A percentile compares a stretch with the other conserved stretches of the same genome.
Conservation (phyloP, 176 grass and related monocot species). For the Zoysia pacifica region DNA sequence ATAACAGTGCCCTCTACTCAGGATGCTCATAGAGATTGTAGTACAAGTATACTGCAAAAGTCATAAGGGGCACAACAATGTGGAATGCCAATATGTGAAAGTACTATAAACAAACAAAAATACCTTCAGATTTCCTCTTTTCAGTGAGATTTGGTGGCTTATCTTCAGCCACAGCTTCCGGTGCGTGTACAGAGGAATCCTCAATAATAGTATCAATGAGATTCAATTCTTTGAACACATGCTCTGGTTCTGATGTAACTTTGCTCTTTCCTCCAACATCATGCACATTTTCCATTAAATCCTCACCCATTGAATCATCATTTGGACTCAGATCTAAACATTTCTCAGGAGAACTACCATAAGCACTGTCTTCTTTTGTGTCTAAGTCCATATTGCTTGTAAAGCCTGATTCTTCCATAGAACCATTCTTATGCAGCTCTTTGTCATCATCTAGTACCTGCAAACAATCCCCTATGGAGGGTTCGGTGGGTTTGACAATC, state of each 20-base stretch:
- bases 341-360: constrained; percentile 58
- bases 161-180: constrained; percentile 44
- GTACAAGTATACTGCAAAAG: background rate
- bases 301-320: constrained; percentile 76
- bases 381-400: constrained; percentile 40
- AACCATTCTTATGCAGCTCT: constrained; percentile 41
- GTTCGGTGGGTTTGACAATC: constrained; percentile 55
- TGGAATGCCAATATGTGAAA: too few species aligned
- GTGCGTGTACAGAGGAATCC: constrained; percentile 31
- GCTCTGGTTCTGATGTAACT: constrained; percentile 10
- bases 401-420: constrained; percentile 53
- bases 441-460: constrained; percentile 42
- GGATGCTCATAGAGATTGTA: too few species aligned
- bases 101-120: constrained; percentile 3
- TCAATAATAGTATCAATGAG: constrained; percentile 33
- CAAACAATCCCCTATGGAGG: constrained; percentile 39
- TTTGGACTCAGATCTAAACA: constrained; percentile 68
- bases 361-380: constrained; percentile 50
- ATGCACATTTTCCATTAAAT: constrained; percentile 59
- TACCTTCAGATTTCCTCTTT: constrained; percentile 86
- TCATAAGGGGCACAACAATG: too few species aligned
- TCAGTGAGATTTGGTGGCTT: constrained; percentile 45
- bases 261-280: constrained; percentile 39
- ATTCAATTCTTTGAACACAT: constrained; percentile 39
- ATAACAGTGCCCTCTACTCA: background rate